A percentile compares a stretch with the other conserved stretches of the same genome.
Conservation (phyloP, 345 rosid genomes). For the Noccaea bulbosa region DNA sequence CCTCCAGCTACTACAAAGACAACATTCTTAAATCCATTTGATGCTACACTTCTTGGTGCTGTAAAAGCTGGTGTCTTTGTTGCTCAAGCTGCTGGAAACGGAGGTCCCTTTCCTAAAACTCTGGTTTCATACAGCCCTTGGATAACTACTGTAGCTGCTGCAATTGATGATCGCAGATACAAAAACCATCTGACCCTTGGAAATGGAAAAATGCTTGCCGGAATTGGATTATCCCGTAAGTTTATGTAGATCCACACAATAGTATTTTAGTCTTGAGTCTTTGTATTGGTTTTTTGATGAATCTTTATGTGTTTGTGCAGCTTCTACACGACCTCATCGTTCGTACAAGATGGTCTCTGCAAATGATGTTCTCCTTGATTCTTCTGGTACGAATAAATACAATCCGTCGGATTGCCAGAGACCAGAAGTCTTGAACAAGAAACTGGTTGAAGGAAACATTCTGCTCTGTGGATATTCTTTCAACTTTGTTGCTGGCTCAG, state of each 20-base stretch:
- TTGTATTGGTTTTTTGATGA: neutral
- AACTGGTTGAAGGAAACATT: slow-evolving; percentile 85
- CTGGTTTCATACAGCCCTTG: slow-evolving; percentile 97
- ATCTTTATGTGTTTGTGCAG: slow-evolving; percentile 53
- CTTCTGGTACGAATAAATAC: slow-evolving; percentile 62
- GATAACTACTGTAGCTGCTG: slow-evolving; percentile 97
- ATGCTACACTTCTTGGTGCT: slow-evolving; percentile 93
- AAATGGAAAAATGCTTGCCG: slow-evolving; percentile 86
- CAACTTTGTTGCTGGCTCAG: slow-evolving; percentile 91
- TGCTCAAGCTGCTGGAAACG: slow-evolving; percentile 98
- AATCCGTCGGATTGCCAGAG: slow-evolving; percentile 96
- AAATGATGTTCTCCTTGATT: slow-evolving; percentile 86
- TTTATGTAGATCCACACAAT: slow-evolving; percentile 19
- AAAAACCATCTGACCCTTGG: slow-evolving; percentile 87
- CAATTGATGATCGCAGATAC: slow-evolving; percentile 94
- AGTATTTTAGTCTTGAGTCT: neutral
- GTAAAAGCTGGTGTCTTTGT: slow-evolving; percentile 98
- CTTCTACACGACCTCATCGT: slow-evolving; percentile 76
- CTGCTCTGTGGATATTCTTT: slow-evolving; percentile 99
- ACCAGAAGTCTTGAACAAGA: slow-evolving; percentile 86
- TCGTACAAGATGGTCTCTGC: slow-evolving; percentile 90
- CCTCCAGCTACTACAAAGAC: slow-evolving; percentile 88
- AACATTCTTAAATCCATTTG: slow-evolving; percentile 92
- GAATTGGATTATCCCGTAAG: slow-evolving; percentile 89
- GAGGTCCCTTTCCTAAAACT: slow-evolving; percentile 97